Percentiles rank a stretch among this genome's conserved stretches.
Conservation (phyloP, 441 rosid genomes). For the Gossypium gossypioides region DNA sequence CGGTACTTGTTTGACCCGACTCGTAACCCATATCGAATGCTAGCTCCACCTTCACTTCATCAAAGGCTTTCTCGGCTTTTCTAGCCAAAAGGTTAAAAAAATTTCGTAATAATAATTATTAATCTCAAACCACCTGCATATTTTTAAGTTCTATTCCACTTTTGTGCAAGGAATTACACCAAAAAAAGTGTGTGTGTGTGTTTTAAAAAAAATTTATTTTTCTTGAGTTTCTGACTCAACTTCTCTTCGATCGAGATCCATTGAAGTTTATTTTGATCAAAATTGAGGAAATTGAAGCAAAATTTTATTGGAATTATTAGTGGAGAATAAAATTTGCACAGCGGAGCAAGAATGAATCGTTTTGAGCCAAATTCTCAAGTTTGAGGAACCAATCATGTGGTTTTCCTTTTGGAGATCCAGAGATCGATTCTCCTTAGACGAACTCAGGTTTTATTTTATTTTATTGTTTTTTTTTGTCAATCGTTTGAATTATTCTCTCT, state of each 20-base stretch:
- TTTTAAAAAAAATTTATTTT: too few species aligned
- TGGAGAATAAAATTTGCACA: slow-evolving; percentile 18
- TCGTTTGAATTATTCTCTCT: neutral
- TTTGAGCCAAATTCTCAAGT: slow-evolving; percentile 20
- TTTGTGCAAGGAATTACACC: neutral
- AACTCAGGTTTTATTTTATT: slow-evolving; percentile 60
- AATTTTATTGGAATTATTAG: neutral
- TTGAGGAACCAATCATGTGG: slow-evolving; percentile 79
- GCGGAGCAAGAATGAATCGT: slow-evolving; percentile 26
- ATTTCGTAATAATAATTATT: neutral
- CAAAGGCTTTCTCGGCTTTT: slow-evolving; percentile 1
- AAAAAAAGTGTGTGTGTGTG: neutral
- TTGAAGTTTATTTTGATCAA: neutral
- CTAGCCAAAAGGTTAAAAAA: neutral
- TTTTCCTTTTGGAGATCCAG: slow-evolving; percentile 79
- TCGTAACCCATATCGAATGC: neutral
- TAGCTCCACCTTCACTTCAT: neutral
- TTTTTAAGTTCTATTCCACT: neutral
- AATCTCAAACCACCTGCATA: neutral
- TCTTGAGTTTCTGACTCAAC: neutral
- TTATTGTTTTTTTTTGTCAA: neutral
- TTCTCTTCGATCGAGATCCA: slow-evolving; percentile 1
- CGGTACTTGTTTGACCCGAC: neutral
- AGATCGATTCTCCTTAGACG: slow-evolving; percentile 88
- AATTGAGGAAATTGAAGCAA: neutral